These are phyloP conservation scores for Pichia sp. DNA, from an alignment of 1,139 yeast species.

Conservation along the genomic window DNA sequence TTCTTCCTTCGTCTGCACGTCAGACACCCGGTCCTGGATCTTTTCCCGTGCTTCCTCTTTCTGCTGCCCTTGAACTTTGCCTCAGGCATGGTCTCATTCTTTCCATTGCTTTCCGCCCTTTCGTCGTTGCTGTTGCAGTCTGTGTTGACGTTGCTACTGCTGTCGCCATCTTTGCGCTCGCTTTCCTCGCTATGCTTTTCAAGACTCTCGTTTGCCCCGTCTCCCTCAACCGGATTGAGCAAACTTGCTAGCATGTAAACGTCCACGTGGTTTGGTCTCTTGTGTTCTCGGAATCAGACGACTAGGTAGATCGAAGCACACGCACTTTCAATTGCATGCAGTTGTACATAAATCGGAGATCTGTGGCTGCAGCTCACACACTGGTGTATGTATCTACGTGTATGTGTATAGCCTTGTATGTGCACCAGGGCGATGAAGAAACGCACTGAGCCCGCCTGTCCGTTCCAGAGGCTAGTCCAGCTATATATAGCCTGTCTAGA, in stretches of 20 bases:
- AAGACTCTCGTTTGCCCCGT: background rate
- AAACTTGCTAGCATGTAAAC: background rate
- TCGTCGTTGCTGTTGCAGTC: background rate
- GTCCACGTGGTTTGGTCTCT: background rate
- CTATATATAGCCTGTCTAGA: background rate
- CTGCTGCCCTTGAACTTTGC: background rate
- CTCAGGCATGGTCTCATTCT: background rate
- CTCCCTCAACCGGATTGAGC: background rate
- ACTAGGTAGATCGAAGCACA: background rate
- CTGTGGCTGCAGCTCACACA: too few relatives aligned
- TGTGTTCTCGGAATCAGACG: background rate
- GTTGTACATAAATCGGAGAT: too few relatives aligned
- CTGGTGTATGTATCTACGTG: too few relatives aligned
- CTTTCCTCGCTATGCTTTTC: background rate
- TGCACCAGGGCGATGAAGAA: background rate
- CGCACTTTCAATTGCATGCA: background rate
- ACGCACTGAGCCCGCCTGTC: background rate
- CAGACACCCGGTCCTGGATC: background rate
- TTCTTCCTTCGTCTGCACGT: conserved; percentile 1
- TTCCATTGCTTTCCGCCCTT: background rate
- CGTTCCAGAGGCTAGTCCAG: background rate
- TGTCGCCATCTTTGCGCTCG: background rate
- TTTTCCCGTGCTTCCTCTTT: background rate
- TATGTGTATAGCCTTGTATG: too few relatives aligned
- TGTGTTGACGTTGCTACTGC: background rate